phyloP scores from a whole-genome alignment of 2,329 filamentous ascomycete genomes.

The Colletotrichum sp. region DNA sequence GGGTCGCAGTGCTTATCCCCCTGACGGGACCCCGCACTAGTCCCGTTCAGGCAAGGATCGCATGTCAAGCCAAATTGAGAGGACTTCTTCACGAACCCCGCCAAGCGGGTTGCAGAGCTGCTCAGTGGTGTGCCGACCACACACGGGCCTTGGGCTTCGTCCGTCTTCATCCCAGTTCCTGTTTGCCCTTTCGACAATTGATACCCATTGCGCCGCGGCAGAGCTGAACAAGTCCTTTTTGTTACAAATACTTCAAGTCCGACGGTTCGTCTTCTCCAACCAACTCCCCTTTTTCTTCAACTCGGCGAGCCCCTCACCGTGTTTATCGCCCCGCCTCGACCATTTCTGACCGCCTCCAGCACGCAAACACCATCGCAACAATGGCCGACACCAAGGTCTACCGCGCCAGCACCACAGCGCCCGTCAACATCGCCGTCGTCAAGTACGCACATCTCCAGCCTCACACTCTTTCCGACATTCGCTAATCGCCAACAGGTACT shows the following conservation, averaged over 20 bases:
- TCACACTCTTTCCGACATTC: constrained; percentile 34
- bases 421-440: constrained; percentile 97
- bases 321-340: background rate
- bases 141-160: background rate
- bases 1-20: background rate
- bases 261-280: background rate
- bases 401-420: constrained; percentile 93
- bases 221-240: background rate
- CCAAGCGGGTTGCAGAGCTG: background rate
- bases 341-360: constrained; percentile 22
- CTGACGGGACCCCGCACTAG: constrained; percentile 14
- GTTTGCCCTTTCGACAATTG: background rate
- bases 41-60: background rate
- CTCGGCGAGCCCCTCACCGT: background rate
- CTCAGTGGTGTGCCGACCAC: background rate
- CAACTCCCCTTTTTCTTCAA: background rate
- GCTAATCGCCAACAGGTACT: constrained; percentile 60
- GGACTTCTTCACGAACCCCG: constrained; percentile 10
- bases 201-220: background rate
- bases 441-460: constrained; percentile 63
- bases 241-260: background rate
- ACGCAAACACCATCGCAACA: constrained; percentile 13
- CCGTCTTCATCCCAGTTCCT: background rate
- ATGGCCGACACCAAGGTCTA: constrained; percentile 69
- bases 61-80: constrained; percentile 9